A percentile compares a stretch with the other conserved stretches of the same genome.
Evolutionary conservation across 2,329 filamentous ascomycete species (phyloP).

Genomic region (Myrmaecium sp.): DNA sequence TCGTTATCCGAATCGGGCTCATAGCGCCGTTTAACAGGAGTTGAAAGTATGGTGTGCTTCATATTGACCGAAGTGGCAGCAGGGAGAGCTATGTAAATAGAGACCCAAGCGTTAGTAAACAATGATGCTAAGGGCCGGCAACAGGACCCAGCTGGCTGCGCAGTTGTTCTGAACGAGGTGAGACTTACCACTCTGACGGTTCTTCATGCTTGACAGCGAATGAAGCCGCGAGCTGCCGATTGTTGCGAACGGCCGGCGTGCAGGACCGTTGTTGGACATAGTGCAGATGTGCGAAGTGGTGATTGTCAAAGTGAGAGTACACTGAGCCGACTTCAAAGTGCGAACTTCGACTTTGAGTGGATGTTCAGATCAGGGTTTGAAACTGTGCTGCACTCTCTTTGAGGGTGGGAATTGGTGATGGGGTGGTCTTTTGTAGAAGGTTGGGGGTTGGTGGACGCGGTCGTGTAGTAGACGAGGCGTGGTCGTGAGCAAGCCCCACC

Average conservation of each 20-base stretch:
- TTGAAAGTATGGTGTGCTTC: conserved; percentile 14
- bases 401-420: too few relatives aligned
- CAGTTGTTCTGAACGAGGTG: not conserved
- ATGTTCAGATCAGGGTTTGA: too few relatives aligned
- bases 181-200: conserved; percentile 47
- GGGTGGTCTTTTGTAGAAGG: too few relatives aligned
- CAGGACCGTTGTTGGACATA: too few relatives aligned
- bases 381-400: too few relatives aligned
- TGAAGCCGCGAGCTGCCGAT: conserved; percentile 54
- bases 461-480: too few relatives aligned
- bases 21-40: conserved; percentile 29
- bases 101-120: conserved; percentile 2
- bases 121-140: conserved; percentile 2
- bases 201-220: conserved; percentile 57
- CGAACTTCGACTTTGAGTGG: too few relatives aligned
- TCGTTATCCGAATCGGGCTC: conserved; percentile 26
- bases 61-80: conserved; percentile 15
- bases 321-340: too few relatives aligned
- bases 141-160: conserved; percentile 1
- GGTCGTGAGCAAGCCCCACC: too few relatives aligned
- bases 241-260: conserved; percentile 60
- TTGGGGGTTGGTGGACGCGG: too few relatives aligned
- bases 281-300: too few relatives aligned
- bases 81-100: conserved; percentile 13
- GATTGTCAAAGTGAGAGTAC: too few relatives aligned